Evolutionary conservation across 768 basidiomycete genomes (phyloP).

Genomic region (Clitopilus hobsonii): DNA sequence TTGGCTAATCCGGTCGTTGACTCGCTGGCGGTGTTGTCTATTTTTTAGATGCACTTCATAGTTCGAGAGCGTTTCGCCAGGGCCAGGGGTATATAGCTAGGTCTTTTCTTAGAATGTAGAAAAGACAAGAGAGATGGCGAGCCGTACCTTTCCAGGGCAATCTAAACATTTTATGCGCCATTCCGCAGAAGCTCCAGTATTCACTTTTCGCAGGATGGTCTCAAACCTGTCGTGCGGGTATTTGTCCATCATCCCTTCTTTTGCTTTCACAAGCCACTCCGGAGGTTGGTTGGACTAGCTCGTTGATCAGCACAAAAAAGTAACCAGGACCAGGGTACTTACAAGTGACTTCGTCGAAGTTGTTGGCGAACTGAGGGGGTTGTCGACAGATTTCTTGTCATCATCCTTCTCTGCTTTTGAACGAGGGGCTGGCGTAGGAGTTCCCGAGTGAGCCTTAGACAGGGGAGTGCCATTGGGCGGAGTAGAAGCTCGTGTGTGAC

Average conservation of each 20-base stretch:
- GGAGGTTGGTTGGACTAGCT: slow-evolving; percentile 41
- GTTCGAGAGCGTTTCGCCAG: slow-evolving; percentile 79
- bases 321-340: slow-evolving; percentile 9
- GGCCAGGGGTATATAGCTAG: slow-evolving; percentile 88
- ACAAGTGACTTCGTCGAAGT: slow-evolving; percentile 23
- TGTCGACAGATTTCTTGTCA: slow-evolving; percentile 4
- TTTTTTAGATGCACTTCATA: slow-evolving; percentile 93
- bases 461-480: slow-evolving; percentile 10
- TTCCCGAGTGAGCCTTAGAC: slow-evolving; percentile 15
- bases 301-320: neutral
- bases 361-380: slow-evolving; percentile 16
- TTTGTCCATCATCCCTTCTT: slow-evolving; percentile 59
- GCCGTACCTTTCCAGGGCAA: slow-evolving; percentile 84
- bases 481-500: slow-evolving; percentile 28
- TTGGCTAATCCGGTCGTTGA: slow-evolving; percentile 49
- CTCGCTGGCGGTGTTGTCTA: slow-evolving; percentile 70
- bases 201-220: slow-evolving; percentile 59
- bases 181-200: slow-evolving; percentile 55
- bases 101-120: neutral
- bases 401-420: slow-evolving; percentile 5
- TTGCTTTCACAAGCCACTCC: slow-evolving; percentile 66
- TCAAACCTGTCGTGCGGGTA: slow-evolving; percentile 86
- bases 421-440: slow-evolving; percentile 16
- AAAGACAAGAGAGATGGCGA: neutral
- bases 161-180: slow-evolving; percentile 92